Conservation (phyloP, 306 rosid genomes). For the Sphenostylis stenocarpa region DNA sequence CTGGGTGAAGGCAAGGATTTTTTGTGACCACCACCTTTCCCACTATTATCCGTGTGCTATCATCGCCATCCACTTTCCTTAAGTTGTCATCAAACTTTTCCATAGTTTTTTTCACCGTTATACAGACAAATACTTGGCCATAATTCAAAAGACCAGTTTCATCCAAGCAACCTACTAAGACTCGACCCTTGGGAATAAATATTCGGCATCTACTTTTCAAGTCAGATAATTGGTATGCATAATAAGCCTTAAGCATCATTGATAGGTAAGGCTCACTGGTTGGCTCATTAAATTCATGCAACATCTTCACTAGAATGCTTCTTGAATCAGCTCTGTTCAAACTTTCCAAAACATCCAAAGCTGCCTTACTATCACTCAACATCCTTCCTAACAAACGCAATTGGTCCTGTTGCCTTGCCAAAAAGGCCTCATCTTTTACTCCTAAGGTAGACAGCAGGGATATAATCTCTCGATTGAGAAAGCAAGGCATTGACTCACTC, state of each 20-base stretch:
- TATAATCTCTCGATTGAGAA: slow-evolving; percentile 87
- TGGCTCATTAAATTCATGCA: slow-evolving; percentile 78
- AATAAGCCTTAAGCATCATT: slow-evolving; percentile 87
- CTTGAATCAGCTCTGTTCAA: slow-evolving; percentile 62
- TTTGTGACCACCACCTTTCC: slow-evolving; percentile 89
- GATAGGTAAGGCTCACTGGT: slow-evolving; percentile 78
- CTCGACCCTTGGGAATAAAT: slow-evolving; percentile 75
- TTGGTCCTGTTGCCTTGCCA: slow-evolving; percentile 76
- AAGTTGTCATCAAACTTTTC: slow-evolving; percentile 57
- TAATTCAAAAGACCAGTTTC: slow-evolving; percentile 78
- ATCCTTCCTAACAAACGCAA: slow-evolving; percentile 63
- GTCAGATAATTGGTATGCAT: slow-evolving; percentile 67
- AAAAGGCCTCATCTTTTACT: slow-evolving; percentile 68
- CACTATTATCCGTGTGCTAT: slow-evolving; percentile 50
- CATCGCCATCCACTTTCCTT: slow-evolving; percentile 65
- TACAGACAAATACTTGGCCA: slow-evolving; percentile 77
- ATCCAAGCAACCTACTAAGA: slow-evolving; percentile 89
- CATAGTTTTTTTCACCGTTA: slow-evolving; percentile 61
- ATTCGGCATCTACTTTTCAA: slow-evolving; percentile 78
- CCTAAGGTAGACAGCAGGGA: slow-evolving; percentile 77
- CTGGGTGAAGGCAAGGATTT: slow-evolving; percentile 98
- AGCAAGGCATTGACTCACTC: slow-evolving; percentile 83
- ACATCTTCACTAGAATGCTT: slow-evolving; percentile 74
- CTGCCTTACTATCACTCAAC: slow-evolving; percentile 60
- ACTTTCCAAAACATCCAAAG: slow-evolving; percentile 65